These are phyloP conservation scores for Globisporangium sylvaticum DNA, from an alignment of 352 stramenopile genomes.

Conservation along the genomic window DNA sequence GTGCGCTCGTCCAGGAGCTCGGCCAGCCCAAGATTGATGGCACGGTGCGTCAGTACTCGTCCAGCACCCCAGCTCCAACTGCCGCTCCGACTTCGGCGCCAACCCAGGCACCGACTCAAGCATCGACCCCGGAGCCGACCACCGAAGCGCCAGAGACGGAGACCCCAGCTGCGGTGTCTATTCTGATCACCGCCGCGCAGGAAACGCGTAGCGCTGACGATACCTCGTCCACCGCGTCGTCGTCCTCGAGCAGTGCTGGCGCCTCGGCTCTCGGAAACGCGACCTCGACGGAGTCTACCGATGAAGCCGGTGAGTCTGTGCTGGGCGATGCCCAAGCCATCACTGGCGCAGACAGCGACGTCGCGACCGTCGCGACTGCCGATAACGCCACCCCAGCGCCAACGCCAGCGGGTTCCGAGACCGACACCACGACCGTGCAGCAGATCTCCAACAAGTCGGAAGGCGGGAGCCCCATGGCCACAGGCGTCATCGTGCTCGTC, in stretches of 20 bases:
- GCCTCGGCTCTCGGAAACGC: not conserved
- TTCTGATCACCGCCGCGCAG: not conserved
- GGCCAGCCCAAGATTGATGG: slow-evolving; percentile 34
- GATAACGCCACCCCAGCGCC: not conserved
- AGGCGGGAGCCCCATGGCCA: slow-evolving; percentile 13
- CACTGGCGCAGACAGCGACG: not conserved
- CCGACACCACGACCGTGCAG: slow-evolving; percentile 3
- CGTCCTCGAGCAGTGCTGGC: not conserved
- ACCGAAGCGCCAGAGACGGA: too few species aligned
- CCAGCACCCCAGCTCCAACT: slow-evolving; percentile 9
- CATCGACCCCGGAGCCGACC: too few species aligned
- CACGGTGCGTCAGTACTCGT: slow-evolving; percentile 3
- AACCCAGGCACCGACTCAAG: too few species aligned
- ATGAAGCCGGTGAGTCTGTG: not conserved
- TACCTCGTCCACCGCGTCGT: not conserved
- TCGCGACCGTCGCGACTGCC: not conserved
- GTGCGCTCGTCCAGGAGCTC: slow-evolving; percentile 47
- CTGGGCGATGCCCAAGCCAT: not conserved
- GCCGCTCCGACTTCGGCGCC: not conserved
- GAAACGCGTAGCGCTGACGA: not conserved
- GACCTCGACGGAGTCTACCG: not conserved
- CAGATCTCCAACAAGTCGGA: slow-evolving; percentile 30
- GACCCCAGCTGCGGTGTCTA: not conserved
- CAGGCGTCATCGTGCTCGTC: slow-evolving; percentile 34
- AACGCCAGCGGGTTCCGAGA: not conserved